Base-by-base conservation (phyloP, 805 yeast species). In the Danielia oregonensis region DNA sequence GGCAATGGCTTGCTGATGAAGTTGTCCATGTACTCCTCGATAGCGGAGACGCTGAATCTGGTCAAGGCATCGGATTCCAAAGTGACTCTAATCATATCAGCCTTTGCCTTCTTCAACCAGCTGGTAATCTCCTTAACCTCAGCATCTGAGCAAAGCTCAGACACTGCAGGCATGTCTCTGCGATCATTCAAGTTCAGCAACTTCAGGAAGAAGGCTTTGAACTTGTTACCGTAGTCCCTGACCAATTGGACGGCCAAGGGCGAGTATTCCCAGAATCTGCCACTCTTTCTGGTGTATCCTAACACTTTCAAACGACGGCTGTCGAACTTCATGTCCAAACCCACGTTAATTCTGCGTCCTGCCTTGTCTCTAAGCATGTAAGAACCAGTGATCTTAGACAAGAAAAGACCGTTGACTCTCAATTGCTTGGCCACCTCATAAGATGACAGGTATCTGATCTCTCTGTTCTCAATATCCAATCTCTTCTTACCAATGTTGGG, bases 281-380 rank as follows among this genome's bases (percentile, higher is more conserved):
- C 80, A 32, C 70, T 68, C 51, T 80, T 78, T 39, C 79, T 74
- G 2, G 96, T 79, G 63, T 79, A 91, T 4, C 97, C 98, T 43
- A 89, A 69, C 3, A 86, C 97, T 59, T 91, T 91, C 50, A 76
- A 74, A 47, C 87, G 77, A 40, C 77, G 76, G 15, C 76, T 76
- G 45, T 89, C 96, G 59, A 81, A 84, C 61, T 89, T 89, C 57
- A 93, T 68, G 37, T 82, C 85, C 43, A 93, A 66, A 14, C 97
- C 97, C 49, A 93, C 67, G 52, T 89, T 83, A 7, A 70, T 51
- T 43, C 73, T 72, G 43, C 65, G 74, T 6, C 49, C 44, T 14
- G 34, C 36, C 14, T 70, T 69, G 40, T 74, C 78, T 19, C 68
- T 72, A 40, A 89, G 68, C 65, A 82, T 60, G 48, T 67, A 84